These are phyloP conservation scores for Chlamydomonas sp. DNA, from an alignment of 139 green algal species.

Conservation along the genomic window DNA sequence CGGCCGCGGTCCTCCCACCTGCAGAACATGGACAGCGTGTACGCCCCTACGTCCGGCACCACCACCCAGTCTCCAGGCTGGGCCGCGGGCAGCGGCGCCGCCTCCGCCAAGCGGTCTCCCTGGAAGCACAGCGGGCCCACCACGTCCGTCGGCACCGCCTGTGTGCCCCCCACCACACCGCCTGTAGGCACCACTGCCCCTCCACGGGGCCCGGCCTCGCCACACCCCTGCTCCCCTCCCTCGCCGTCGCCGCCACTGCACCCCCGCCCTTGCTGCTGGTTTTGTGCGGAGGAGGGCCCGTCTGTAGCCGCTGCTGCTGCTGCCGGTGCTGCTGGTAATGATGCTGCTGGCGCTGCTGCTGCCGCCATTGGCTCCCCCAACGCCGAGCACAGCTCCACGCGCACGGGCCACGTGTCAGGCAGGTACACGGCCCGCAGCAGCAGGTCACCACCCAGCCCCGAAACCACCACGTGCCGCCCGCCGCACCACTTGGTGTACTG, in stretches of 20 bases:
- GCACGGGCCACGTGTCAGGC: conserved; percentile 44
- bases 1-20: too few relatives aligned
- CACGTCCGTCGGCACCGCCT: conserved; percentile 30
- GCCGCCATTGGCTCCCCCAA: neutral
- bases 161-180: too few relatives aligned
- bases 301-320: too few relatives aligned
- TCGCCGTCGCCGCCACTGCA: too few relatives aligned
- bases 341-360: too few relatives aligned
- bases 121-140: conserved; percentile 60
- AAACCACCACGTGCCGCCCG: conserved; percentile 49
- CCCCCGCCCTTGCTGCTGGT: too few relatives aligned
- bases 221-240: too few relatives aligned
- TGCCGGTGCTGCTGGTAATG: too few relatives aligned
- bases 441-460: conserved; percentile 46
- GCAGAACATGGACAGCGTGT: conserved; percentile 55
- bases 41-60: conserved; percentile 47
- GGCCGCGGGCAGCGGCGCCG: conserved; percentile 28
- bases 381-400: conserved; percentile 42
- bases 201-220: too few relatives aligned
- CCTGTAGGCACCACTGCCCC: too few relatives aligned
- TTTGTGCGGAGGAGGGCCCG: too few relatives aligned
- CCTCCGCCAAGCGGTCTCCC: conserved; percentile 45
- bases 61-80: conserved; percentile 45
- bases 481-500: conserved; percentile 53
- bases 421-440: conserved; percentile 57